Conservation (phyloP, 73 alveolate genomes). For the Paramecium bursaria region DNA sequence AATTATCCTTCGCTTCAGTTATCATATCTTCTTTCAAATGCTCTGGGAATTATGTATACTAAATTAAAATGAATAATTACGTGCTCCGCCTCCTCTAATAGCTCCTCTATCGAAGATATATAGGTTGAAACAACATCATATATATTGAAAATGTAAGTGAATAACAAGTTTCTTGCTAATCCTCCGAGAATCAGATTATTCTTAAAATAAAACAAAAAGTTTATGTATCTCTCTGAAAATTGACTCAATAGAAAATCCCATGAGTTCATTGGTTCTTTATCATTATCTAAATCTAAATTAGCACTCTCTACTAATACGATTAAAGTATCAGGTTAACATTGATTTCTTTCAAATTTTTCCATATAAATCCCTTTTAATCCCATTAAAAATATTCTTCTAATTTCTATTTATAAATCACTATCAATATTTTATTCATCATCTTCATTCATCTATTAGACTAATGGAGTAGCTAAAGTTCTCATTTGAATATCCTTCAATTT, state of each 20-base stretch:
- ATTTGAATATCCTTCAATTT: conserved; percentile 39
- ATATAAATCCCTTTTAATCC: conserved; percentile 75
- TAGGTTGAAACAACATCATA: conserved; percentile 65
- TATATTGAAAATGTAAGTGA: conserved; percentile 48
- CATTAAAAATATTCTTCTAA: conserved; percentile 74
- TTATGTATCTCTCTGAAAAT: conserved; percentile 51
- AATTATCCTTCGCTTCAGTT: conserved; percentile 56
- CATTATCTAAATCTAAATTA: conserved; percentile 66
- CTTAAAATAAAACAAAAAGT: conserved; percentile 54
- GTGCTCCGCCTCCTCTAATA: conserved; percentile 41
- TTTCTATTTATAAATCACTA: conserved; percentile 69
- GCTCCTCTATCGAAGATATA: conserved; percentile 20
- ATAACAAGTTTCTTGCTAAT: conserved; percentile 47
- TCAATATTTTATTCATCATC: conserved; percentile 58
- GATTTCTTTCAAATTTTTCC: conserved; percentile 62
- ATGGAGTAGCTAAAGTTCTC: conserved; percentile 27
- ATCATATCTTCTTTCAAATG: conserved; percentile 36
- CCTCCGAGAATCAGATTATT: conserved; percentile 42
- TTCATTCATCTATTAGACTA: background rate
- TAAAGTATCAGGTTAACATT: conserved; percentile 61
- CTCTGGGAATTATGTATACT: background rate
- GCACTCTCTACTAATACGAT: conserved; percentile 56
- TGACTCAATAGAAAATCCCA: conserved; percentile 65
- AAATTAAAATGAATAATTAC: conserved; percentile 3
- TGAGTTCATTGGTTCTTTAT: conserved; percentile 68